Conservation (phyloP, 2,329 filamentous ascomycete species). For the Albifimbria verrucaria region DNA sequence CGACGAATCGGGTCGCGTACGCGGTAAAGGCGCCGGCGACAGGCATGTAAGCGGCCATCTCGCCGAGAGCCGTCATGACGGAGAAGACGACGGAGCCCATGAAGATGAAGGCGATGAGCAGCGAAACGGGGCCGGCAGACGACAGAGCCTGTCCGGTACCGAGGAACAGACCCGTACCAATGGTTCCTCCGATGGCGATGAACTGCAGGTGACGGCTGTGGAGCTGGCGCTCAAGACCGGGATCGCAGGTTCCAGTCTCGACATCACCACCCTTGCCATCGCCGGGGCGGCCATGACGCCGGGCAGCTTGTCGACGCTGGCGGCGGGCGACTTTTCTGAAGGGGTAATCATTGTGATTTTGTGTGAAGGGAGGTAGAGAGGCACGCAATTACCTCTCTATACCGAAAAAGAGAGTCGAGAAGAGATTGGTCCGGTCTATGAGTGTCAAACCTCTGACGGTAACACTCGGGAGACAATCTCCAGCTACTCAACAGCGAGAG, state of each 20-base stretch:
- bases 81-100: conserved; percentile 71
- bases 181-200: conserved; percentile 57
- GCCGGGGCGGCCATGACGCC: background rate
- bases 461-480: background rate
- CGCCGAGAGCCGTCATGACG: conserved; percentile 67
- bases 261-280: conserved; percentile 25
- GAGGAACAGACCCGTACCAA: conserved; percentile 72
- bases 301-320: conserved; percentile 22
- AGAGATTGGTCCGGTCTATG: too few species aligned
- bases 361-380: background rate
- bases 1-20: conserved; percentile 73
- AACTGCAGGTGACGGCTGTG: conserved; percentile 43
- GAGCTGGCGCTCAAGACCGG: conserved; percentile 34
- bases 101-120: conserved; percentile 66
- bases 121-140: conserved; percentile 61
- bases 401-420: background rate
- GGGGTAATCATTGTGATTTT: background rate
- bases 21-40: conserved; percentile 73
- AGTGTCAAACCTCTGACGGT: too few species aligned
- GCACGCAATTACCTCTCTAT: background rate
- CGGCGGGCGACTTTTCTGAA: conserved; percentile 24
- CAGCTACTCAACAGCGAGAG: background rate
- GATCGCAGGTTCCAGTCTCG: conserved; percentile 29
- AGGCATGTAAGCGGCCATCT: conserved; percentile 77
- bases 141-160: conserved; percentile 62